Evolutionary conservation across 164 flowering plant genomes (phyloP), one percentile per base, ranked within the genome.

Genomic region (Macadamia integrifolia): DNA sequence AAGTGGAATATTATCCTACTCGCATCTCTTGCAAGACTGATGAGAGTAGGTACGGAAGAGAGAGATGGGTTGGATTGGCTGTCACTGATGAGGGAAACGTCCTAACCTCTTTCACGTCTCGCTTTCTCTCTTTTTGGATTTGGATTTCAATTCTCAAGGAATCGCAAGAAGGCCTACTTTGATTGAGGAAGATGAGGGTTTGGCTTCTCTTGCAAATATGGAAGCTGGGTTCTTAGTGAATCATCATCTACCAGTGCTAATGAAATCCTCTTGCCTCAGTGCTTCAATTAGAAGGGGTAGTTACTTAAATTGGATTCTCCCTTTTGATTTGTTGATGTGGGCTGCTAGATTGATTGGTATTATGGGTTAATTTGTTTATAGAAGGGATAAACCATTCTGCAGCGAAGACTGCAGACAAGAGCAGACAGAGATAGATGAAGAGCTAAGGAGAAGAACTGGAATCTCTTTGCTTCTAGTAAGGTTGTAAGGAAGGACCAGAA

Each of bases 321-420:
- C 23, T 23, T 23, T 23, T 23, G 23, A 23, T 23, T 23, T 23
- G 23, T 23, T 23, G 23, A 23, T 23, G 23, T 23, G 23, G n/a
- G 49, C 77, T 71, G 60, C 68, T 35, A 73, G 73, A 6, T 60
- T 66, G 50, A 53, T 58, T 29, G 12, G 46, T 60, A 42, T 17
- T 55, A 28, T 11, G 60, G 49, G 29, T 23, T 18, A 14, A 61
- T 58, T 61, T 78, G 72, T 83, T 23, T 23, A 23, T 23, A 83
- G 89, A 70, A 87, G 86, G 31, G 74, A 81, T 60, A 82, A 86
- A 8, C 84, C 87, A 56, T 86, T 84, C 63, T 86, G 87, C 66
- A 84, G 89, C 72, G 75, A 80, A 60, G 89, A 86, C 64, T 86
- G 89, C 74, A 79, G 89, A 57, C 83, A 84, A 75, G 85, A 81